Conservation (phyloP, 2,329 filamentous ascomycete species). For the Aspergillus ibericus region DNA sequence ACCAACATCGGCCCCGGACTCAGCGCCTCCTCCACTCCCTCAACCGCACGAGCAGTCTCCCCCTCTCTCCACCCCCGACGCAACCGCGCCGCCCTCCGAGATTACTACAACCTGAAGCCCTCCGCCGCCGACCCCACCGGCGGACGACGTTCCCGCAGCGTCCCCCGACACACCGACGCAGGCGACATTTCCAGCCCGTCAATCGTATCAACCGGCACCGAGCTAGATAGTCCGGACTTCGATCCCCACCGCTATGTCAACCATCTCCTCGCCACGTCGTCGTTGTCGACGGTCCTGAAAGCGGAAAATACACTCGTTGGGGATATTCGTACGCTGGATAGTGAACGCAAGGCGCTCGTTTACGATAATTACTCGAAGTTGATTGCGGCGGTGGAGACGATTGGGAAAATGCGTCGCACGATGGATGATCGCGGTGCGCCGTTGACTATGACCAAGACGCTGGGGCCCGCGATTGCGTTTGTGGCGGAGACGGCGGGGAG, state of each 20-base stretch:
- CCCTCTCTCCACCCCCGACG: conserved; percentile 50
- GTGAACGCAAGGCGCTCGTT: conserved; percentile 93
- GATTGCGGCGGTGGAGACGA: conserved; percentile 95
- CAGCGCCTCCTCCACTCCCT: conserved; percentile 38
- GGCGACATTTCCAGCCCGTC: conserved; percentile 42
- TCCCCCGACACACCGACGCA: conserved; percentile 43
- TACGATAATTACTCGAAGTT: conserved; percentile 99
- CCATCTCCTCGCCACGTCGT: conserved; percentile 43
- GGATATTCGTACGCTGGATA: conserved; percentile 86
- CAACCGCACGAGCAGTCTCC: conserved; percentile 44
- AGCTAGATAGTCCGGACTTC: conserved; percentile 74
- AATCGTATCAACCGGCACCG: conserved; percentile 41
- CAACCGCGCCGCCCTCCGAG: conserved; percentile 83
- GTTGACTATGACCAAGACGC: conserved; percentile 48
- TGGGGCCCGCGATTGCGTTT: conserved; percentile 44
- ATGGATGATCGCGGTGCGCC: conserved; percentile 49
- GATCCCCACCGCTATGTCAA: conserved; percentile 61
- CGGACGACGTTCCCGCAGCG: conserved; percentile 36
- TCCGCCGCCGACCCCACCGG: conserved; percentile 35
- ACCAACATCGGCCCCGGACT: conserved; percentile 56
- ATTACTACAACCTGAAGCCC: conserved; percentile 85
- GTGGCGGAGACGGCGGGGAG: conserved; percentile 46
- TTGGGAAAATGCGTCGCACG: conserved; percentile 64
- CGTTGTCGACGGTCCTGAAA: conserved; percentile 45
- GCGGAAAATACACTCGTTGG: conserved; percentile 48